These are phyloP conservation scores for Forsythia suspensa DNA, from an alignment of 257 asterid species.

Conservation along the genomic window DNA sequence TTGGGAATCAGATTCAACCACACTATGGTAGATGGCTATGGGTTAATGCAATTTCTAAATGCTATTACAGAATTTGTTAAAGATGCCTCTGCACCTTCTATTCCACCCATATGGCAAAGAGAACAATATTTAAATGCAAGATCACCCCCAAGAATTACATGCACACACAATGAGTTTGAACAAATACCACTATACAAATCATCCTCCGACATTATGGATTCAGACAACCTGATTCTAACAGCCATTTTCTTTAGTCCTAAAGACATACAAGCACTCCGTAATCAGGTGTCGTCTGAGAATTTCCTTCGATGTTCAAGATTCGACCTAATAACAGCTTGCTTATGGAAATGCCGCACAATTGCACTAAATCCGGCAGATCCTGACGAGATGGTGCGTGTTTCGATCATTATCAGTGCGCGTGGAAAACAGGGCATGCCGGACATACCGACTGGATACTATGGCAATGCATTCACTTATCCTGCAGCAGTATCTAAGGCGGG, in stretches of 20 bases:
- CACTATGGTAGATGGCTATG: constrained; percentile 17
- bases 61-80: constrained; percentile 15
- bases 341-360: constrained; percentile 36
- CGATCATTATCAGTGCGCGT: constrained; percentile 27
- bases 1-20: constrained; percentile 21
- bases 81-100: constrained; percentile 13
- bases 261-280: constrained; percentile 13
- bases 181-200: background rate
- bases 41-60: constrained; percentile 15
- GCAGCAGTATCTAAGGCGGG: constrained; percentile 34
- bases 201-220: background rate
- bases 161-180: constrained; percentile 19
- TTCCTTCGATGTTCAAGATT: constrained; percentile 17
- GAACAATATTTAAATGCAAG: constrained; percentile 12
- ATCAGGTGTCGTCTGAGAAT: background rate
- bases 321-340: constrained; percentile 35
- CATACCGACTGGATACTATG: constrained; percentile 36
- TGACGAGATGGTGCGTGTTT: constrained; percentile 29
- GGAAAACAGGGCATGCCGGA: constrained; percentile 20
- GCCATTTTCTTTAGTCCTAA: constrained; percentile 15
- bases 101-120: constrained; percentile 25
- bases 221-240: background rate
- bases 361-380: constrained; percentile 30
- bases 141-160: constrained; percentile 20
- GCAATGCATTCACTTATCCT: constrained; percentile 38